Conservation (phyloP, 2,329 filamentous ascomycete genomes). For the Fusarium austroafricanum region DNA sequence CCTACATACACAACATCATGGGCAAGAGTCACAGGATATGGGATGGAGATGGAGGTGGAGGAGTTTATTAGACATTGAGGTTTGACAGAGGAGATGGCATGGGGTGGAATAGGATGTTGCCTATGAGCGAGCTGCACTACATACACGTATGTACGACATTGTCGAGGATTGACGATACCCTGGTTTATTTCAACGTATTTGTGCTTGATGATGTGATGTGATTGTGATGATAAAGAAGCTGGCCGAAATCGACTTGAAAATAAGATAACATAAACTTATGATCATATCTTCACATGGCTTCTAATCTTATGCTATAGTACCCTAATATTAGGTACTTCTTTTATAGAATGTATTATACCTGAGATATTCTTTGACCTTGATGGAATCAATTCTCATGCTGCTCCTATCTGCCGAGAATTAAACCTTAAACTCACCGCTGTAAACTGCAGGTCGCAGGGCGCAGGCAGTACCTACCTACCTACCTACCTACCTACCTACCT, state of each 20-base stretch:
- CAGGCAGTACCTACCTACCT: neutral
- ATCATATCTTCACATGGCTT: no score
- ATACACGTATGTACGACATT: conserved; percentile 31
- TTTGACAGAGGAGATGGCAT: conserved; percentile 15
- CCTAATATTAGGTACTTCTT: no score
- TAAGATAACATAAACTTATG: no score
- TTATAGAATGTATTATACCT: no score
- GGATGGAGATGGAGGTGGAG: neutral
- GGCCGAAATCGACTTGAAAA: no score
- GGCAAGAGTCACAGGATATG: conserved; percentile 28
- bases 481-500: no score
- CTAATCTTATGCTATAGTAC: no score
- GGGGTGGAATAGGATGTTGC: conserved; percentile 3
- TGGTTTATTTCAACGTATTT: neutral
- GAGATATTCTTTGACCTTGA: no score
- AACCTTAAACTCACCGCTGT: neutral
- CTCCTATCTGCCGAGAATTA: neutral
- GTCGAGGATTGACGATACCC: conserved; percentile 39
- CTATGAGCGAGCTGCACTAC: conserved; percentile 9
- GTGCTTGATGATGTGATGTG: neutral
- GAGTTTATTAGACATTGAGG: conserved; percentile 4
- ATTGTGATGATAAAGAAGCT: neutral
- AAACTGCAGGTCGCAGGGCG: neutral
- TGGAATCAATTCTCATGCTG: neutral
- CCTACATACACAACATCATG: conserved; percentile 13